These are phyloP conservation scores for Sclerotiophoma versabilis DNA, from an alignment of 2,329 filamentous ascomycete genomes.

Conservation along the genomic window DNA sequence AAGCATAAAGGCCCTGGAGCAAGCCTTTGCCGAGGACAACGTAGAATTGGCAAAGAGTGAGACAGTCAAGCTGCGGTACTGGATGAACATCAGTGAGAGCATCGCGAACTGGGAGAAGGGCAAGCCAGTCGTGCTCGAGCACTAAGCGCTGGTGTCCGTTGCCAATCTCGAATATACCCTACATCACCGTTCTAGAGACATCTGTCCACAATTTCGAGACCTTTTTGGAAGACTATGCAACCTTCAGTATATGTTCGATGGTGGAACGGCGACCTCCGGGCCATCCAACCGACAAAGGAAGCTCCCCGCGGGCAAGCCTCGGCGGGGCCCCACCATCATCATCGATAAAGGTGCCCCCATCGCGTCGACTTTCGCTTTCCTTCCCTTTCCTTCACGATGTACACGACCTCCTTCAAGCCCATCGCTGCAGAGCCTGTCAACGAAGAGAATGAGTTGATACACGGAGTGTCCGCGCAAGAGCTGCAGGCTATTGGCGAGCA, in stretches of 20 bases:
- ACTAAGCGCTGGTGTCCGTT: conserved; percentile 47
- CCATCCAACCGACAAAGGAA: conserved; percentile 12
- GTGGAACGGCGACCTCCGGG: conserved; percentile 9
- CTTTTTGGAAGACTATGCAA: neutral
- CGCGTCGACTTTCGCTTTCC: conserved; percentile 13
- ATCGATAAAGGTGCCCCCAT: conserved; percentile 25
- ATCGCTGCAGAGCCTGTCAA: conserved; percentile 33
- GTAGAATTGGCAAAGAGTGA: conserved; percentile 71
- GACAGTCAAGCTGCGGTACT: conserved; percentile 83
- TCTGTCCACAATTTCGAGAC: neutral
- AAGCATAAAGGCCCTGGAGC: conserved; percentile 69
- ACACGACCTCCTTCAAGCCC: conserved; percentile 37
- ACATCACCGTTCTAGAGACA: neutral
- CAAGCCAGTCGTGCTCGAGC: conserved; percentile 64
- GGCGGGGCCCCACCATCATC: conserved; percentile 18
- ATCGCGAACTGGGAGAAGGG: conserved; percentile 86
- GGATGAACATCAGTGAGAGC: conserved; percentile 84
- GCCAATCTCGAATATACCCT: conserved; percentile 5
- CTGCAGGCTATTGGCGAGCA: conserved; percentile 68
- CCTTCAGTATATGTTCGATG: neutral
- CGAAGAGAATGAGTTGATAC: conserved; percentile 53
- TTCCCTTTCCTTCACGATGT: conserved; percentile 43
- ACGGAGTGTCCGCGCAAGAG: conserved; percentile 67
- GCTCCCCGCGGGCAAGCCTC: conserved; percentile 18
- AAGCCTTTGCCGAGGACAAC: conserved; percentile 71